Conservation (phyloP, 2,329 filamentous ascomycete species). For the Aspergillus flavus region DNA sequence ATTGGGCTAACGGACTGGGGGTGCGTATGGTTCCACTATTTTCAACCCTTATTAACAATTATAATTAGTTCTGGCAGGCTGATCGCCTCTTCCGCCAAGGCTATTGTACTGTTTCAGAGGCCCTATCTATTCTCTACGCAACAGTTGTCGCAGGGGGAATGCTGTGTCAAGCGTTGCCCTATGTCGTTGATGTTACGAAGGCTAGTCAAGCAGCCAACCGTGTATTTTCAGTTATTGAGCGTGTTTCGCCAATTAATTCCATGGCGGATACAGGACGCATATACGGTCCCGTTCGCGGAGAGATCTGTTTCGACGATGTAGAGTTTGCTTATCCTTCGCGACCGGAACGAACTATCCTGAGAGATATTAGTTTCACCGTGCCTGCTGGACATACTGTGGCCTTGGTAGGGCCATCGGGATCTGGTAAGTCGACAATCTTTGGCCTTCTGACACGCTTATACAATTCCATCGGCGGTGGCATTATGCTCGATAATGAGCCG, state of each 20-base stretch:
- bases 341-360: background rate
- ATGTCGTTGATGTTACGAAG: background rate
- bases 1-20: background rate
- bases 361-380: background rate
- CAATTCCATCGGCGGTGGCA: no score
- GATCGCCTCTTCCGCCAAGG: background rate
- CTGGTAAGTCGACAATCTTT: background rate
- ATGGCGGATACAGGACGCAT: background rate
- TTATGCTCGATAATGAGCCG: background rate
- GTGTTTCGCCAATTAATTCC: background rate
- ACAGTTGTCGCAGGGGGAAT: background rate
- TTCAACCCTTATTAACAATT: background rate
- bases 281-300: background rate
- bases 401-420: background rate
- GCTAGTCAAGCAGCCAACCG: background rate
- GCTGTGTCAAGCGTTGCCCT: background rate
- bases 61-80: background rate
- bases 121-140: background rate
- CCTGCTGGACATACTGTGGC: background rate
- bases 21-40: background rate
- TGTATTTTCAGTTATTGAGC: background rate
- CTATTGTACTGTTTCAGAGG: background rate
- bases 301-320: background rate
- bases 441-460: background rate
- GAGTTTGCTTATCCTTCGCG: background rate